Evolutionary conservation across 2,329 filamentous ascomycete genomes (phyloP).

Genomic region (Annulohypoxylon truncatum): DNA sequence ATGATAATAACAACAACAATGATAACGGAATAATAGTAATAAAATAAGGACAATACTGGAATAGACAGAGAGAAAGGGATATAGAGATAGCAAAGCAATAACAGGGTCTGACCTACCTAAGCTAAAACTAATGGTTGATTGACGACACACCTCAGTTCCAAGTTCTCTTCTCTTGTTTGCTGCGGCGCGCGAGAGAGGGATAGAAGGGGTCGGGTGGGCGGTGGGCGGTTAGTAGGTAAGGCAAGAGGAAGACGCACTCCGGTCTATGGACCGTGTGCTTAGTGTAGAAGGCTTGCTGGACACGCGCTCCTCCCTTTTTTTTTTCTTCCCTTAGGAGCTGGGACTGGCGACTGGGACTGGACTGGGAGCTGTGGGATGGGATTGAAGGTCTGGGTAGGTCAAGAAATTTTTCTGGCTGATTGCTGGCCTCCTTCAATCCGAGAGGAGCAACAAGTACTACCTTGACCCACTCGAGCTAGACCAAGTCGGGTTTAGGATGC

Average conservation of each 20-base stretch:
- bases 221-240: constrained; percentile 15
- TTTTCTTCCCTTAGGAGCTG: background rate
- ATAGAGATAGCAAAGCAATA: constrained; percentile 6
- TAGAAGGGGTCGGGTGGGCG: constrained; percentile 26
- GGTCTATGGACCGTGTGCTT: constrained; percentile 18
- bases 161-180: constrained; percentile 30
- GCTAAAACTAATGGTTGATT: constrained; percentile 34
- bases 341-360: background rate
- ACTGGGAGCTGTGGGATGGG: constrained; percentile 19
- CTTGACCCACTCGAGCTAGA: constrained; percentile 27
- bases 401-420: constrained; percentile 36
- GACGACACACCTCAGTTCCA: constrained; percentile 29
- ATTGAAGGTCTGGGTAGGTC: constrained; percentile 34
- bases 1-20: background rate
- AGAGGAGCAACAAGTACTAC: constrained; percentile 32
- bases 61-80: constrained; percentile 9
- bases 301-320: background rate
- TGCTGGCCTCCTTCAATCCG: constrained; percentile 25
- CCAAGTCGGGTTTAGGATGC: constrained; percentile 24
- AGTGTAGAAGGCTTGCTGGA: constrained; percentile 3
- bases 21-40: constrained; percentile 10
- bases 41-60: constrained; percentile 17
- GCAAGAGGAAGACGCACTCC: constrained; percentile 28
- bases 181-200: constrained; percentile 25
- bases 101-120: constrained; percentile 39